These are phyloP conservation scores for Raffaelea arxii DNA, from an alignment of 2,329 filamentous ascomycete genomes.

Conservation along the genomic window DNA sequence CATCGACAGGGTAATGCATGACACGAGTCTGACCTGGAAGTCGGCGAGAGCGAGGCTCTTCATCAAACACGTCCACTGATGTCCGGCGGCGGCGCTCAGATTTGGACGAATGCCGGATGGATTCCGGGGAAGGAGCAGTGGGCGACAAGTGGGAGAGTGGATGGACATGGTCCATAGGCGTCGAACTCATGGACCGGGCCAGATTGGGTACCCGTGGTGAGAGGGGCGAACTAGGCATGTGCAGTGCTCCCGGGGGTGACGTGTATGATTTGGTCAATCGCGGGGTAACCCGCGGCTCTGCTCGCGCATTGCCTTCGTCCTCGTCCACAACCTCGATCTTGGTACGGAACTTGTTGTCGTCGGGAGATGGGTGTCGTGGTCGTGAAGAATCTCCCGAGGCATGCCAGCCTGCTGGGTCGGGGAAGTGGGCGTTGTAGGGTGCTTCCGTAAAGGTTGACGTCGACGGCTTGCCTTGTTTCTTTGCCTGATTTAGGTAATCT, in stretches of 20 bases:
- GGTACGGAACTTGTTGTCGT: slow-evolving; percentile 9
- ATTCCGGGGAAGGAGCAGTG: slow-evolving; percentile 3
- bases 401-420: slow-evolving; percentile 12
- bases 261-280: slow-evolving; percentile 19
- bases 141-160: slow-evolving; percentile 7
- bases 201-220: slow-evolving; percentile 7
- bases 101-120: slow-evolving; percentile 7
- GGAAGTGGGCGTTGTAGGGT: slow-evolving; percentile 8
- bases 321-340: background rate
- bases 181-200: slow-evolving; percentile 12
- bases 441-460: background rate
- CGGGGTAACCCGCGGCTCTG: no score
- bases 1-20: slow-evolving; percentile 7
- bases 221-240: slow-evolving; percentile 4
- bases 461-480: slow-evolving; percentile 6
- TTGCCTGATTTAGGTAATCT: slow-evolving; percentile 13
- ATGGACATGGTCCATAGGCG: slow-evolving; percentile 12
- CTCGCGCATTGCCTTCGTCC: no score
- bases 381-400: slow-evolving; percentile 1
- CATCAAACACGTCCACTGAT: slow-evolving; percentile 11
- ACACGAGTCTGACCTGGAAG: background rate
- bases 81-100: slow-evolving; percentile 10
- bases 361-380: slow-evolving; percentile 11
- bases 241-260: slow-evolving; percentile 10
- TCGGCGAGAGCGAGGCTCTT: slow-evolving; percentile 3